Percentiles rank a stretch among this genome's conserved stretches.
Evolutionary conservation across 805 yeast genomes (phyloP).

Genomic region (Lipomyces mesembrius): DNA sequence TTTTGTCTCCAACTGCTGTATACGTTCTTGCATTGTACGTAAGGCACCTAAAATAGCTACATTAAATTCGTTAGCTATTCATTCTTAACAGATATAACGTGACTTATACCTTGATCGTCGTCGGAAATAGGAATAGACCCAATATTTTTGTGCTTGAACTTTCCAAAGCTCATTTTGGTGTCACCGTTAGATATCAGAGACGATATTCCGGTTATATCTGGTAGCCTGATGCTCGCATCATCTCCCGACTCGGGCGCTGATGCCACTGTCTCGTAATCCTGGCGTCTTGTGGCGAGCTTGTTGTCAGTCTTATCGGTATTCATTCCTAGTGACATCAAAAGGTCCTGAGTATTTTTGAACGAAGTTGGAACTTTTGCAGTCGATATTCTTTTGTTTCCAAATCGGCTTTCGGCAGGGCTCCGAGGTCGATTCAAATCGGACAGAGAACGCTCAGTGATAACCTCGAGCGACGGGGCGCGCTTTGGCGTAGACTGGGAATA

Average conservation of each 20-base stretch:
- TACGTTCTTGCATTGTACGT: constrained; percentile 29
- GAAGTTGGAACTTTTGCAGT: constrained; percentile 17
- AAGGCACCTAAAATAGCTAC: constrained; percentile 32
- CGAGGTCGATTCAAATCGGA: constrained; percentile 21
- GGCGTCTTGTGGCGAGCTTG: not conserved
- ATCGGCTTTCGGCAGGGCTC: constrained; percentile 17
- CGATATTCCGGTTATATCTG: constrained; percentile 36
- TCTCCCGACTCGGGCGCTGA: not conserved
- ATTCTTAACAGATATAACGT: not conserved
- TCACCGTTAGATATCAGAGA: constrained; percentile 25
- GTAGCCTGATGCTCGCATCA: constrained; percentile 18
- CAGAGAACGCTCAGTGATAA: constrained; percentile 18
- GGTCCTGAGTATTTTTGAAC: constrained; percentile 28
- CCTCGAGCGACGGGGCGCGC: not conserved
- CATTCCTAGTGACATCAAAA: constrained; percentile 25
- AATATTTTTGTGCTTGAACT: constrained; percentile 19
- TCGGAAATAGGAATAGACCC: constrained; percentile 34
- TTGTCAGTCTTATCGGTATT: constrained; percentile 4
- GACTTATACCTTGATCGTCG: constrained; percentile 28
- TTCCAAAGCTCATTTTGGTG: constrained; percentile 3
- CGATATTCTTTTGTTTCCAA: not conserved
- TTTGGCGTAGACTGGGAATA: constrained; percentile 7
- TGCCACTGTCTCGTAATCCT: not conserved
- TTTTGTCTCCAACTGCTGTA: constrained; percentile 29
- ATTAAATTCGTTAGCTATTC: not conserved